Conservation (phyloP, 148 eudicot genomes). For the Salicornia ramosissima region DNA sequence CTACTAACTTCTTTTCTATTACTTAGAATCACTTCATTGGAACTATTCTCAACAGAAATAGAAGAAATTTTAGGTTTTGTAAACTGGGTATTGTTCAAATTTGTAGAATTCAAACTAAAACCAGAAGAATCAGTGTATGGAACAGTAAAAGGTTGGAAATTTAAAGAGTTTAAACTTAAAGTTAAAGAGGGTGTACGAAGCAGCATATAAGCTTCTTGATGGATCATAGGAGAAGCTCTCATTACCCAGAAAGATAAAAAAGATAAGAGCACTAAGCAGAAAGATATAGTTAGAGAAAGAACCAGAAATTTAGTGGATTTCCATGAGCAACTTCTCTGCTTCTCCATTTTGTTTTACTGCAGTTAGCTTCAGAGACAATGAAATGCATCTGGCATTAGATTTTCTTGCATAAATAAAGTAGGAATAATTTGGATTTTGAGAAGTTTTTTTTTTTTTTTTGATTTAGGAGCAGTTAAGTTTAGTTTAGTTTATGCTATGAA, state of each 20-base stretch:
- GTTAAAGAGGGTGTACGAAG: slow-evolving; percentile 34
- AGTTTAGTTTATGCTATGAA: background rate
- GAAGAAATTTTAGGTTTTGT: slow-evolving; percentile 24
- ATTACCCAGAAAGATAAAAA: slow-evolving; percentile 49
- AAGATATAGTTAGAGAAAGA: slow-evolving; percentile 47
- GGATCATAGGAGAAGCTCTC: slow-evolving; percentile 31
- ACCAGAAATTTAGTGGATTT: slow-evolving; percentile 48
- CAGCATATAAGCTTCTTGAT: slow-evolving; percentile 35
- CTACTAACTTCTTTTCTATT: background rate
- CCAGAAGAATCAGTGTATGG: slow-evolving; percentile 26
- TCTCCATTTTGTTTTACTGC: slow-evolving; percentile 43
- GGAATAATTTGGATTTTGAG: background rate
- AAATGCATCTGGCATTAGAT: slow-evolving; percentile 24
- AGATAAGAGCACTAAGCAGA: slow-evolving; percentile 39
- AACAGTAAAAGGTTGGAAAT: slow-evolving; percentile 30
- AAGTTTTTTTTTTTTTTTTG: background rate
- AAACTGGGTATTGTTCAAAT: slow-evolving; percentile 33
- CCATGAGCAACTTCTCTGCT: slow-evolving; percentile 48
- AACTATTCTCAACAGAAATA: slow-evolving; percentile 18
- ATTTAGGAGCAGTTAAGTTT: background rate
- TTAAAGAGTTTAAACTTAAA: slow-evolving; percentile 25
- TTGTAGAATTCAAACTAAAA: slow-evolving; percentile 10
- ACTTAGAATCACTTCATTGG: slow-evolving; percentile 4
- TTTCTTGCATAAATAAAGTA: background rate
- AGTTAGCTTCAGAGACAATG: slow-evolving; percentile 6